Evolutionary conservation across 306 rosid genomes (phyloP).

Genomic region (Psophocarpus tetragonolobus): DNA sequence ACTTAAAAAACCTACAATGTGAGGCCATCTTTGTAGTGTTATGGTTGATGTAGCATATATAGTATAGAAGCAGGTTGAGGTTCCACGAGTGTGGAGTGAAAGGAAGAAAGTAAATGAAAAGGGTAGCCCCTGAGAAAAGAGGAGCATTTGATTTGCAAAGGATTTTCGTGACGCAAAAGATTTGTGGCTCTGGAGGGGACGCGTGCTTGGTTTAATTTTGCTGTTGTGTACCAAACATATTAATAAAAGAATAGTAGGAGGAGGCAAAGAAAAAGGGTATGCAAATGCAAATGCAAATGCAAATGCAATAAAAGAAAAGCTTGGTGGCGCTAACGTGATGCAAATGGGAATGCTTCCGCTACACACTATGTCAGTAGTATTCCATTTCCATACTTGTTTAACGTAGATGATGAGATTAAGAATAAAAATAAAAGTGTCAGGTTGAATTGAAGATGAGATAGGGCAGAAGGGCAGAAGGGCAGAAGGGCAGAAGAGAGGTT

Average conservation of each 20-base stretch:
- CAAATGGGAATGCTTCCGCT: conserved; percentile 32
- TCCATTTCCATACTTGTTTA: too few relatives aligned
- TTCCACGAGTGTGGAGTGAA: not conserved
- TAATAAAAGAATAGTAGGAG: not conserved
- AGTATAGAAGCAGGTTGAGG: not conserved
- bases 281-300: not conserved
- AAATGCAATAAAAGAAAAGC: not conserved
- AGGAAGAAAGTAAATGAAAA: not conserved
- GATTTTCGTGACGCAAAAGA: conserved; percentile 29
- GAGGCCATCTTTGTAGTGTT: too few relatives aligned
- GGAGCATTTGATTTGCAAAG: not conserved
- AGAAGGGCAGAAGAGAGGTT: too few relatives aligned
- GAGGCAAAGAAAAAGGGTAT: not conserved
- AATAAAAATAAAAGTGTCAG: too few relatives aligned
- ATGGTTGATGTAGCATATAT: too few relatives aligned
- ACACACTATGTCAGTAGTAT: conserved; percentile 47
- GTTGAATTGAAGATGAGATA: too few relatives aligned
- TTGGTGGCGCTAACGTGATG: not conserved
- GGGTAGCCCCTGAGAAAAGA: not conserved
- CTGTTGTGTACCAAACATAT: conserved; percentile 2
- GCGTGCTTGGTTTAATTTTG: not conserved
- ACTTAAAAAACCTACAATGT: too few relatives aligned
- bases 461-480: too few relatives aligned
- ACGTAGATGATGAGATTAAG: too few relatives aligned
- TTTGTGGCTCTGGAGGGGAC: not conserved